Base-by-base conservation (phyloP, 1,139 yeast genomes). In the Waltiozyma sp. region DNA sequence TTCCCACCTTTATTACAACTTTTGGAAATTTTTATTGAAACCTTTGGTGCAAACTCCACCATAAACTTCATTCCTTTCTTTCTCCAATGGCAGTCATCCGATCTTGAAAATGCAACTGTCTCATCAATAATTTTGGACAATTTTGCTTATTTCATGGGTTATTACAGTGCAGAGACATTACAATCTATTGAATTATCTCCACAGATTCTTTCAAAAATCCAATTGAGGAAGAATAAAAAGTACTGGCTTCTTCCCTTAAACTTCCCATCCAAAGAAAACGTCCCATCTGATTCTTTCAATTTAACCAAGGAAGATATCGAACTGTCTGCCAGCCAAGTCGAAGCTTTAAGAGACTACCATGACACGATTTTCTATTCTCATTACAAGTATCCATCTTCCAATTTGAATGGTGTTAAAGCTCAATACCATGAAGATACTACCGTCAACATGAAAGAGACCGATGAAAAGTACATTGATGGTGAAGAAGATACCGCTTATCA, bases 21-120 rank as follows among this genome's bases (percentile, higher is more conserved):
- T 51, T 63, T 72, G 36, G 59, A 59, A 15, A 54, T 57, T 21
- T 53, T 73, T 50, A 48, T 63, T 16, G 47, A 52, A 2, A 61
- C 61, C 28, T 65, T 68, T 46, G 80, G 79, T 1, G 55, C 72
- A 43, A 74, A 74, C 49, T 69, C 73, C 36, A 51, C 70, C 15
- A 62, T 60, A 46, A 72, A 72, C 51, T 71, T 67, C 41, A 50
- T 73, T 9, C 74, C 77, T 6, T 72, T 66, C 51, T 70, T 72
- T 51, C 66, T 64, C 48, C 68, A 67, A 47, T 73, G 79, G 77
- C 62, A 64, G 40, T 46, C 65, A 19, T n/a, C 34, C 8, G 41
- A 43, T 18, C 41, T 26, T 1, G 15, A 28, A 2, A 38, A 37
- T 6, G 15, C 26, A 3, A 43, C 38, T 8, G 26, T 19, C 15